Percentiles rank a stretch among this genome's conserved stretches.
Conservation (phyloP, 805 yeast species). For the Yamadazyma takamatsuzukensis region DNA sequence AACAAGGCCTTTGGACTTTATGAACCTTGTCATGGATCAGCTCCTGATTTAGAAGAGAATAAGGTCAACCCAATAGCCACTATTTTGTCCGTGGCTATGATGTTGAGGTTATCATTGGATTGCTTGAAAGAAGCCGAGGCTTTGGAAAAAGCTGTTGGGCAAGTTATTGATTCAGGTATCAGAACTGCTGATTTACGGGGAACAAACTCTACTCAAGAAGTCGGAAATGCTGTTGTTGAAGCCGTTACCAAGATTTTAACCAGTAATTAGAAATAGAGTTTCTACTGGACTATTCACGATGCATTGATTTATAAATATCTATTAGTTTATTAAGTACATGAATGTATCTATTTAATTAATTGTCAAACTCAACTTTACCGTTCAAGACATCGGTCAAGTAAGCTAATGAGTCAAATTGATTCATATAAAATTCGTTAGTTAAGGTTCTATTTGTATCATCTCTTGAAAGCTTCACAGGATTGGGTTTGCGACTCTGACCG, state of each 20-base stretch:
- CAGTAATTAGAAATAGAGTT: not conserved
- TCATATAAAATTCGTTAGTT: conserved; percentile 9
- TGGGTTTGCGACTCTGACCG: not conserved
- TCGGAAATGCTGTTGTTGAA: conserved; percentile 87
- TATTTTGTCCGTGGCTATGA: conserved; percentile 93
- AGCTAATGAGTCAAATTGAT: conserved; percentile 27
- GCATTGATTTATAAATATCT: not conserved
- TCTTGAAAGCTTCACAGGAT: conserved; percentile 3
- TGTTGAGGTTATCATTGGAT: conserved; percentile 88
- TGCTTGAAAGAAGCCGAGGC: conserved; percentile 81
- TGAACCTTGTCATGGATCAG: conserved; percentile 98
- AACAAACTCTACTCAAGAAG: conserved; percentile 75
- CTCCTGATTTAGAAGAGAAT: conserved; percentile 86
- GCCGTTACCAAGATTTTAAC: conserved; percentile 63
- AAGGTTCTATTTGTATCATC: conserved; percentile 10
- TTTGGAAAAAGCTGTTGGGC: conserved; percentile 81
- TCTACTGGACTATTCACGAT: not conserved
- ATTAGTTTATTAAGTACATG: not conserved
- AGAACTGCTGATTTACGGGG: conserved; percentile 95
- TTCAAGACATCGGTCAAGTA: conserved; percentile 29
- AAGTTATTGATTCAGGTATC: conserved; percentile 75
- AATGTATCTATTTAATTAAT: not conserved
- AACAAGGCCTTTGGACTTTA: conserved; percentile 93
- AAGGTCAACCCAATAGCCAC: conserved; percentile 96
- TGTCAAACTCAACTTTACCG: conserved; percentile 15